A percentile compares a stretch with the other conserved stretches of the same genome.
phyloP scores from a whole-genome alignment of 305 asterid genomes.

The Fraxinus paxiana region DNA sequence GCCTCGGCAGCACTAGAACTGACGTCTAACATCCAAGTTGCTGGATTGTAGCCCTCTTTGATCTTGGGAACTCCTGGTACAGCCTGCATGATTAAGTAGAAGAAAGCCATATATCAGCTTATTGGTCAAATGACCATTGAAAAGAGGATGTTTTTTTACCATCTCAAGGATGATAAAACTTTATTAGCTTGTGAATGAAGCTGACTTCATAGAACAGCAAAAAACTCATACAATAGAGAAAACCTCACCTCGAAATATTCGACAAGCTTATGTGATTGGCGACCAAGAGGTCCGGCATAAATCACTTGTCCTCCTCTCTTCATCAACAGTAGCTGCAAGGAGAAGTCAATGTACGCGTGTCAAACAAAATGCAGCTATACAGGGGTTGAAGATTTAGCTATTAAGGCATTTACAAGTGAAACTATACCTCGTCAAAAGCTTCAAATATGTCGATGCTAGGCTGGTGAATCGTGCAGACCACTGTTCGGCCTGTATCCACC shows the following conservation, averaged over 20 bases:
- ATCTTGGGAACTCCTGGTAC: constrained; percentile 42
- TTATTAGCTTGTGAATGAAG: neutral
- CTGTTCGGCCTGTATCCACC: constrained; percentile 49
- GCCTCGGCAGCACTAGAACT: constrained; percentile 33
- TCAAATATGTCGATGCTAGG: constrained; percentile 55
- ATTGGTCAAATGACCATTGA: neutral
- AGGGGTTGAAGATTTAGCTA: neutral
- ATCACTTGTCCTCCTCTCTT: constrained; percentile 50
- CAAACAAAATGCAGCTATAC: neutral
- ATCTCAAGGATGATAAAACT: neutral
- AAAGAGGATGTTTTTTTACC: neutral
- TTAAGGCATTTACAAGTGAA: neutral
- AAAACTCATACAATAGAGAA: neutral
- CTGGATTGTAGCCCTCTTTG: constrained; percentile 41
- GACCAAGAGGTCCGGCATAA: constrained; percentile 45
- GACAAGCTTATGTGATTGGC: constrained; percentile 29
- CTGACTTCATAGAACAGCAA: neutral
- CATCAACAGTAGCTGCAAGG: constrained; percentile 41
- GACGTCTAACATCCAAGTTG: constrained; percentile 51
- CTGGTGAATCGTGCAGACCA: constrained; percentile 51
- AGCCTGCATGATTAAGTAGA: constrained; percentile 25
- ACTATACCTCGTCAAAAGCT: constrained; percentile 47
- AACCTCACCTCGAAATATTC: constrained; percentile 45
- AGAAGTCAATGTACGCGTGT: neutral
- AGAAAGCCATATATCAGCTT: neutral